Conservation (phyloP, 2,329 filamentous ascomycete genomes). For the Gaeumannomyces tritici region DNA sequence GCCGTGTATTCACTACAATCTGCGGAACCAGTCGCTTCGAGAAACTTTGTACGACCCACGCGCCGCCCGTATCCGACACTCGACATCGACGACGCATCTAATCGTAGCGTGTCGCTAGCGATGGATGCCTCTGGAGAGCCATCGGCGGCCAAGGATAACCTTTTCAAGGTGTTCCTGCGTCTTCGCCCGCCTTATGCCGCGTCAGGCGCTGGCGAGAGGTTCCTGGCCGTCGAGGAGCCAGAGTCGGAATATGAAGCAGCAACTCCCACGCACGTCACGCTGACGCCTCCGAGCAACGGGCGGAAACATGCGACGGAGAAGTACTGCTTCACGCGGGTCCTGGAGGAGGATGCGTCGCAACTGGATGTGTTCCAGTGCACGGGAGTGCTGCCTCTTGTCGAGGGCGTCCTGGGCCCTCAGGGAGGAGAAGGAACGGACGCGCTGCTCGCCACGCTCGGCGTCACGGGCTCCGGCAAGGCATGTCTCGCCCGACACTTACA, state of each 20-base stretch:
- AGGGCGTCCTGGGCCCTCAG: conserved; percentile 66
- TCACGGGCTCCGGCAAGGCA: conserved; percentile 95
- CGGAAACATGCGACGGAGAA: conserved; percentile 83
- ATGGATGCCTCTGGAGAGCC: conserved; percentile 25
- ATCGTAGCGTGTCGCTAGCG: neutral
- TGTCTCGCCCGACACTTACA: conserved; percentile 5
- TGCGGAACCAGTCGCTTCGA: neutral
- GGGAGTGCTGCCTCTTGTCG: conserved; percentile 63
- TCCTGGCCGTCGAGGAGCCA: conserved; percentile 63
- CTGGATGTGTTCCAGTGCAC: conserved; percentile 79
- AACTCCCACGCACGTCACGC: conserved; percentile 57
- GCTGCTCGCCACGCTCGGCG: conserved; percentile 80
- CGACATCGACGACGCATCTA: neutral
- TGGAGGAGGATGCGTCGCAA: conserved; percentile 78
- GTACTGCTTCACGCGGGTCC: conserved; percentile 90
- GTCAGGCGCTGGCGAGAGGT: conserved; percentile 48
- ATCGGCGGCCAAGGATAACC: conserved; percentile 29
- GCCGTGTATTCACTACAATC: neutral
- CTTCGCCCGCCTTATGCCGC: conserved; percentile 57
- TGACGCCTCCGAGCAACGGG: conserved; percentile 69
- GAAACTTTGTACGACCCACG: neutral
- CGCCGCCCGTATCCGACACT: neutral
- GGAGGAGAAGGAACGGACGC: conserved; percentile 79
- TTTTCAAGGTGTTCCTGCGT: conserved; percentile 89
- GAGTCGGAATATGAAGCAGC: conserved; percentile 18